Base-by-base conservation (phyloP, 2,329 filamentous ascomycete species). In the Cladosporium sp. region DNA sequence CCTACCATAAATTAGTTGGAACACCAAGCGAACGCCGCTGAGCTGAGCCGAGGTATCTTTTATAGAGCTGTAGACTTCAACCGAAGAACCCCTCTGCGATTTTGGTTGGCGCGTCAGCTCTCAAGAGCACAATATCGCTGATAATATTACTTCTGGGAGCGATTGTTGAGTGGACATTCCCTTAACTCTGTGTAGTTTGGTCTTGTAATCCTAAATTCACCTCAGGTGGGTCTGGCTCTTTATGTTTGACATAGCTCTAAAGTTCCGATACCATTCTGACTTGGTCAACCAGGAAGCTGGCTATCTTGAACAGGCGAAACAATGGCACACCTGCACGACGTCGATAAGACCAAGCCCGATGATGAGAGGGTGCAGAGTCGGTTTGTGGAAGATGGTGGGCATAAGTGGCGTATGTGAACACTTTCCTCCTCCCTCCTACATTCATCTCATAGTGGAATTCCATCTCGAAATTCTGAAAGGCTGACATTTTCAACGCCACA, bases 381-480 rank as follows among this genome's bases (percentile, higher is more conserved):
- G 72, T 88, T 84, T 64, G 84, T 87, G 50, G 79, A 82, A 62
- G 80, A 93, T 66, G 88, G 90, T 70, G 89, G 89, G 69, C 84
- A 86, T 72, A 91, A 82, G 37, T 96, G 95, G 80, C 86, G 83
- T 83, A 55, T 29, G 29, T n/a, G 4, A 28, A 11, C 18, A 53
- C 11, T 23, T 26, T 26, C 23, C 23, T 26, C 14, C n/a, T 26
- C 31, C 29, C 29, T 28, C 18, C 29, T 40, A 33, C 31, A 33
- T 11, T 33, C 31, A 33, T 11, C 31, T 33, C 31, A 11, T 1
- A 33, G 31, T 33, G 2, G 10, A 33, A 33, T 33, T 33, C 10
- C 7, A 11, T 33, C 31, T 33, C 31, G 31, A 33, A 33, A 23
- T 21, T 21, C 2, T 33, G 18, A 33, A 2, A 33, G 5, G 26